Evolutionary conservation across 495 filamentous ascomycete genomes (phyloP), one percentile per base, ranked within the genome.

Genomic region (Talaromyces liani): DNA sequence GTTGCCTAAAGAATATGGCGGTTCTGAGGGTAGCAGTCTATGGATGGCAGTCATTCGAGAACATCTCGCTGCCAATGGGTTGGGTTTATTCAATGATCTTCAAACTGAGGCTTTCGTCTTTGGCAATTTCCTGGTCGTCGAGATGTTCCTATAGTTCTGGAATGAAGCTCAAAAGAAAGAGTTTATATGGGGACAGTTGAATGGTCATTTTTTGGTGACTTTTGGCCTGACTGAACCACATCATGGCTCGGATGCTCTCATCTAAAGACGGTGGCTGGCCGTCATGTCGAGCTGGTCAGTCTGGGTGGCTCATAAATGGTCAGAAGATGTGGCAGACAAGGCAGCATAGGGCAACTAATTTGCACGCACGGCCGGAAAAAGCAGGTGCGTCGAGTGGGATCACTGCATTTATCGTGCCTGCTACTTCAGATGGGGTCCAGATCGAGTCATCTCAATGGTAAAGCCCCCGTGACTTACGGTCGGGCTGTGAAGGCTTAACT

Each of bases 321-420:
- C 65, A 65, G 27, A 87, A 87, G 72, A 85, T 81, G 70, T 87
- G 84, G 85, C 84, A 85, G 72, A 85, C 81, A 6, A 83, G 84
- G 4, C 82, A 82, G 67, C 82, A 87, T 64, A 70, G 70, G 47
- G 83, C 82, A 24, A 85, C 83, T 3, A 82, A 87, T 68, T 87
- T 65, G 83, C 84, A 18, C 74, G 85, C 5, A 86, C 83, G 1
- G 70, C 70, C 3, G 82, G 81, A 5, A 64, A 68, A 22, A n/a
- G 54, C 75, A 22, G 83, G 84, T 0, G 73, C 75, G 25, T 73
- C 77, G 9, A 69, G 67, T 24, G 84, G 83, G 4, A 86, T 87
- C 20, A 83, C 81, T 27, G 84, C 83, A 22, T 86, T 87, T 57
- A 72, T 86, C 29, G 77, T 85, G 9, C 82, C 83, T 3, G 66